Evolutionary conservation across 2,329 filamentous ascomycete genomes (phyloP), one percentile per base, ranked within the genome.

Genomic region (Teratosphaeria destructans): DNA sequence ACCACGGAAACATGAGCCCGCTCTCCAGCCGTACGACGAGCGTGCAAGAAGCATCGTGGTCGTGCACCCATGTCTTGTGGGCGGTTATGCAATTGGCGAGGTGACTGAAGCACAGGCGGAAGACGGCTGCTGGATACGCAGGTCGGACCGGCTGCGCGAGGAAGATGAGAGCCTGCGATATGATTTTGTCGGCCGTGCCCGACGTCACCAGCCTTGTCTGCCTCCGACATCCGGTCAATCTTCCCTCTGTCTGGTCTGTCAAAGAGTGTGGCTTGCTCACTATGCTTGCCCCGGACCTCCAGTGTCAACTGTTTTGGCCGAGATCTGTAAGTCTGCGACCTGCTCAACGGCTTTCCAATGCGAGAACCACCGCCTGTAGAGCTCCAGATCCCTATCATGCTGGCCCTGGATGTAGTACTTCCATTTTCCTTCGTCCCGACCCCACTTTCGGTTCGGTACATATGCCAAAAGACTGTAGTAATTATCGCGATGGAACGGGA

Each of bases 391-490:
- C n/a, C 69, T 64, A 49, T 74, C 71, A 60, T 78, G 76, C 60
- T 71, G 65, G 26, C 62, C 61, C 11, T 59, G 56, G 5, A 70
- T 69, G 11, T 68, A 73, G 63, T 84, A 85, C 43, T 77, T 67
- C 82, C 82, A 85, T 52, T 69, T 69, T 43, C 72, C 67, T 4
- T 75, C 65, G 8, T 77, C 72, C 16, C 73, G 73, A 55, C 71
- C 76, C 82, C 82, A 85, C 54, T 76, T 77, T 26, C 83, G 74
- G 62, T 81, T 81, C 0, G 83, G 83, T 55, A 85, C 65, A 63
- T 81, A 85, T 1, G 79, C 79, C 66, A 84, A 76, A 32, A 85
- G 74, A 73, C 81, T 78, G 65, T 85, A 82, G 65, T 85, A 85
- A 54, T 80, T 78, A 60, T 85, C 83, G 26, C 83, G 72, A 56